Conservation (phyloP, 2,329 filamentous ascomycete species). For the Pseudogymnoascus sp. region DNA sequence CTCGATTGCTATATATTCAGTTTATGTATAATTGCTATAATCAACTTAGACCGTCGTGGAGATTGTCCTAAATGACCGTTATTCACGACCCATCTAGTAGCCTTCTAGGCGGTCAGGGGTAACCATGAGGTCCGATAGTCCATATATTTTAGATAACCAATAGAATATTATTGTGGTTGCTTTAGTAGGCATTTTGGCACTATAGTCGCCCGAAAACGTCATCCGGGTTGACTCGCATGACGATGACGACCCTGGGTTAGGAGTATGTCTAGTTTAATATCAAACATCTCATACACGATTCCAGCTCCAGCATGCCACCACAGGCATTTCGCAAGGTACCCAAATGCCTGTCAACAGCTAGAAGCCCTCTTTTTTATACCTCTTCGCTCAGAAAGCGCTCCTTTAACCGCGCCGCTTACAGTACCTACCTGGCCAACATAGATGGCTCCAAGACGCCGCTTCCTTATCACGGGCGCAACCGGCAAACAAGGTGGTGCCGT, state of each 20-base stretch:
- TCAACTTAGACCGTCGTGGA: too few species aligned
- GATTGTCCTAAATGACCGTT: too few species aligned
- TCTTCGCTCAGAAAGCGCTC: too few species aligned
- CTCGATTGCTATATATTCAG: too few species aligned
- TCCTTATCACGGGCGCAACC: constrained; percentile 30
- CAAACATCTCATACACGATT: neutral
- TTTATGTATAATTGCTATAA: too few species aligned
- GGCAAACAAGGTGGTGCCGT: constrained; percentile 32
- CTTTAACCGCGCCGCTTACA: too few species aligned
- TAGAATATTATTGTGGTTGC: too few species aligned
- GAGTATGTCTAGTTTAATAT: neutral
- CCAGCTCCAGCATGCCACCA: neutral
- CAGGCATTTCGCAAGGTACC: neutral
- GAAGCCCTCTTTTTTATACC: neutral
- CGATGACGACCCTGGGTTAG: neutral
- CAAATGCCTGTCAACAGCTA: neutral
- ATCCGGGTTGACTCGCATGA: neutral
- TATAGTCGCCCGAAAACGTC: neutral
- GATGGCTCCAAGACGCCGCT: neutral
- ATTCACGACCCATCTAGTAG: too few species aligned
- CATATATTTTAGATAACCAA: too few species aligned
- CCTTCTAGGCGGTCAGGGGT: too few species aligned
- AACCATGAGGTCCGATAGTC: too few species aligned
- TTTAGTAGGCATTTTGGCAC: neutral
- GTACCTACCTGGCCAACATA: neutral